Evolutionary conservation across 2,329 filamentous ascomycete genomes (phyloP).

Genomic region (Paraconiothyrium sp.): DNA sequence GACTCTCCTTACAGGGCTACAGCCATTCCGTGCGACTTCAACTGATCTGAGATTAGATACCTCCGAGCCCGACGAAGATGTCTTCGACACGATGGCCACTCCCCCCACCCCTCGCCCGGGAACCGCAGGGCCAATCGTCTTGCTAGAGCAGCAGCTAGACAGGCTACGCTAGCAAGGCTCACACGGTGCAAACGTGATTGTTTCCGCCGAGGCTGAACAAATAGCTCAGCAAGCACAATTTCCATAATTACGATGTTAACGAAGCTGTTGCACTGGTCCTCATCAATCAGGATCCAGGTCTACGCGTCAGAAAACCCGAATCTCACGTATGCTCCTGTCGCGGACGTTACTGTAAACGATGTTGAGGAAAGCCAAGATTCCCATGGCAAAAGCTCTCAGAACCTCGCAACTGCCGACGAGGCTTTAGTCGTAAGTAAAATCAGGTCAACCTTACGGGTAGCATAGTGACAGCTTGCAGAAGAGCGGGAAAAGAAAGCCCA

Average conservation of each 20-base stretch:
- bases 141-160: conserved; percentile 3
- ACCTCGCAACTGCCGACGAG: too few relatives aligned
- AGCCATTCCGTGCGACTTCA: not conserved
- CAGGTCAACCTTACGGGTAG: too few relatives aligned
- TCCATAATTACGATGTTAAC: not conserved
- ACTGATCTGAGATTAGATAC: not conserved
- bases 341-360: not conserved
- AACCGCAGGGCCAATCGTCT: not conserved
- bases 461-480: too few relatives aligned
- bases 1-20: too few relatives aligned
- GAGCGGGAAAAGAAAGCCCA: not conserved
- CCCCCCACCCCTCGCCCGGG: too few relatives aligned
- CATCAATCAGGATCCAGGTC: not conserved
- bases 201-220: conserved; percentile 1
- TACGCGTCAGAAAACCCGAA: not conserved
- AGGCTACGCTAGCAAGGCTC: not conserved
- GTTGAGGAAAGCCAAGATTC: not conserved
- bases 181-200: not conserved
- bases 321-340: not conserved
- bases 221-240: not conserved
- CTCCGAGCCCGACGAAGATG: too few relatives aligned
- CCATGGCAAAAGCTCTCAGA: not conserved
- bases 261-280: not conserved
- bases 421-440: too few relatives aligned
- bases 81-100: not conserved